Evolutionary conservation across 306 rosid genomes (phyloP), one percentile per base, ranked within the genome.

Genomic region (Pyrus bretschneideri): DNA sequence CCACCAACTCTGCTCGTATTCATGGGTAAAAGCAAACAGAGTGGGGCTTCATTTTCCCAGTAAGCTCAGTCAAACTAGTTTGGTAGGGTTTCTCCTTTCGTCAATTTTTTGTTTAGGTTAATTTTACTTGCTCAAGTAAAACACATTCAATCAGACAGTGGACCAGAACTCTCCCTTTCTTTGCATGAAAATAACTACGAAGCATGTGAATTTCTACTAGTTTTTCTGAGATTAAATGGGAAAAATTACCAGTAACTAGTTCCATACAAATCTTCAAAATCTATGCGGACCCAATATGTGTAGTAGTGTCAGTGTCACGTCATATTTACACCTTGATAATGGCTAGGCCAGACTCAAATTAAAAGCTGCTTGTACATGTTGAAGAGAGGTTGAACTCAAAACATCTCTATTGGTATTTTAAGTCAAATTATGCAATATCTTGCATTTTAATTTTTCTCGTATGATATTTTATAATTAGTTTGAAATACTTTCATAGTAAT

Each of bases 11-110:
- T 6, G 69, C 70, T 77, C 1, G 9, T 38, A 25, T 74, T 62
- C 78, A 62, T 81, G 63, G 78, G 81, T 81, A 57, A 33, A 60
- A 49, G 49, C 44, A 4, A 13, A n/a, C 73, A 21, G 69, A 60
- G 72, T 67, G 19, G 73, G 79, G 80, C 82, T 78, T 78, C 85
- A 73, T 69, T 78, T 78, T 67, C 80, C 85, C 35, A 74, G 76
- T 69, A 78, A 62, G 27, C 13, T 67, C 68, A 77, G 82, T 78
- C 82, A 78, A 82, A 82, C 69, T 40, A 44, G 15, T 73, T 73
- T 73, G 79, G 64, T 73, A 44, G 63, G 78, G 63, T 61, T 42
- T 51, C 58, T 61, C 79, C 69, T 3, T 31, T 77, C 22, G 59
- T 57, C 79, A 22, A 46, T 22, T 62, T 22, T 62, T 74, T 46